A percentile compares a stretch with the other conserved stretches of the same genome.
These are phyloP conservation scores for Prunus padus DNA, from an alignment of 306 rosid species.

Conservation along the genomic window DNA sequence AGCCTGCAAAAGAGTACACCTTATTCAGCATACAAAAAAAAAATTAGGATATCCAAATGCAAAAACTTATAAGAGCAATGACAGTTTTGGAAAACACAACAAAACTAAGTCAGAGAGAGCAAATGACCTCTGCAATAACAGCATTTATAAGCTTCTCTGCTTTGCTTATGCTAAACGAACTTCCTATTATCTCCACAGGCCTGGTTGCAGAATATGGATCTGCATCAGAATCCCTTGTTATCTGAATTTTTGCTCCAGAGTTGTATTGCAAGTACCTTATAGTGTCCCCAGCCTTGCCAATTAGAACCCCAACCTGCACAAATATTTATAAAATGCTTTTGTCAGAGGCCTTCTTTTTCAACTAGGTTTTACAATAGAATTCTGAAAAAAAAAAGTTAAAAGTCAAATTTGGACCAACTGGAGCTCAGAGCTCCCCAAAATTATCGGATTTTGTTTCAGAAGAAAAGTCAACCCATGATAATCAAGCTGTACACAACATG, in stretches of 20 bases:
- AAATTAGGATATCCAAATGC: neutral
- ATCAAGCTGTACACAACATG: neutral
- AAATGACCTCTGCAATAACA: slow-evolving; percentile 82
- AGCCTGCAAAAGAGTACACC: slow-evolving; percentile 55
- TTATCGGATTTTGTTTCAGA: too few relatives aligned
- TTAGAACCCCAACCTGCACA: slow-evolving; percentile 96
- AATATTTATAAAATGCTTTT: slow-evolving; percentile 11
- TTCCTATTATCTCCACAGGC: slow-evolving; percentile 86
- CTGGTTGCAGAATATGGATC: slow-evolving; percentile 64
- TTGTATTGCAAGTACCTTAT: slow-evolving; percentile 82
- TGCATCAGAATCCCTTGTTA: slow-evolving; percentile 86
- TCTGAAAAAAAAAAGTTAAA: neutral
- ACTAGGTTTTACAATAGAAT: neutral
- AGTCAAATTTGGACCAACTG: neutral
- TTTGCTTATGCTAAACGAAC: slow-evolving; percentile 67
- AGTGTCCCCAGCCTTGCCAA: slow-evolving; percentile 98
- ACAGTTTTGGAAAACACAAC: neutral
- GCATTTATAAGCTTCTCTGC: slow-evolving; percentile 90
- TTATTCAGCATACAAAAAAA: slow-evolving; percentile 5
- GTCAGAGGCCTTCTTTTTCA: slow-evolving; percentile 2
- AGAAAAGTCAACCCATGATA: too few relatives aligned
- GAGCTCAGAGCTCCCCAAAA: neutral
- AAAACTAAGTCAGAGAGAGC: slow-evolving; percentile 4
- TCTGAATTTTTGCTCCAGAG: slow-evolving; percentile 95
- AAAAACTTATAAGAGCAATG: neutral